These are phyloP conservation scores for Huntiella abstrusa DNA, from an alignment of 2,329 filamentous ascomycete species.

Conservation along the genomic window DNA sequence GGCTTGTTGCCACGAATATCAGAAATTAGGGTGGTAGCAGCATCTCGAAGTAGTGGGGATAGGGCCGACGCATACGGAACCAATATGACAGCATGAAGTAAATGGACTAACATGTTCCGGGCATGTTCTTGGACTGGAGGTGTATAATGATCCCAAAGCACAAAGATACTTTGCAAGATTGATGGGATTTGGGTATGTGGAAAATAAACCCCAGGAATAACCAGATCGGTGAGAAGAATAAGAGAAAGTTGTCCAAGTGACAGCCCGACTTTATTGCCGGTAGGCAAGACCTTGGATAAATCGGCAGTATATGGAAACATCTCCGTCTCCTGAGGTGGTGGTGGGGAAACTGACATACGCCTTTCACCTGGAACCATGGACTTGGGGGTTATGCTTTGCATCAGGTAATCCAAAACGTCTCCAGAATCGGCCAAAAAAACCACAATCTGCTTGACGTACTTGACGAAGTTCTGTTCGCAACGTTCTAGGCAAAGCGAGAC, in stretches of 20 bases:
- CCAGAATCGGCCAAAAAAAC: constrained; percentile 65
- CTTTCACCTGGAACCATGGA: constrained; percentile 94
- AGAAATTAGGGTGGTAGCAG: constrained; percentile 77
- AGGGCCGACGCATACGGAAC: constrained; percentile 42
- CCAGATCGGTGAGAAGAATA: constrained; percentile 84
- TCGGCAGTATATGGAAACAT: constrained; percentile 81
- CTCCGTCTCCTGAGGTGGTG: constrained; percentile 52
- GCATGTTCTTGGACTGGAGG: constrained; percentile 90
- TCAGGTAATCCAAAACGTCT: constrained; percentile 83
- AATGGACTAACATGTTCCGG: constrained; percentile 89
- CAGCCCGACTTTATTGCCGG: constrained; percentile 80
- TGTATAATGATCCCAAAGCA: constrained; percentile 95
- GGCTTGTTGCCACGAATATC: constrained; percentile 67
- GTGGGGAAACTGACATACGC: constrained; percentile 34
- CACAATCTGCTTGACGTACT: constrained; percentile 94
- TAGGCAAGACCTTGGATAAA: constrained; percentile 55
- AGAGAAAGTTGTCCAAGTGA: constrained; percentile 84
- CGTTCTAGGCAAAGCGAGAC: constrained; percentile 85
- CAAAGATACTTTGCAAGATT: constrained; percentile 74
- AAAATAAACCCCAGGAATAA: constrained; percentile 79
- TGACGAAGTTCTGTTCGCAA: constrained; percentile 92
- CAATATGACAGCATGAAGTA: constrained; percentile 90
- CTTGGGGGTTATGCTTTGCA: constrained; percentile 80
- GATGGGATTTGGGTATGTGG: constrained; percentile 64
- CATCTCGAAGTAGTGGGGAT: constrained; percentile 30